These are phyloP conservation scores for Porphyridium purpureum DNA, from an alignment of 23 red algal genomes.

Conservation along the genomic window DNA sequence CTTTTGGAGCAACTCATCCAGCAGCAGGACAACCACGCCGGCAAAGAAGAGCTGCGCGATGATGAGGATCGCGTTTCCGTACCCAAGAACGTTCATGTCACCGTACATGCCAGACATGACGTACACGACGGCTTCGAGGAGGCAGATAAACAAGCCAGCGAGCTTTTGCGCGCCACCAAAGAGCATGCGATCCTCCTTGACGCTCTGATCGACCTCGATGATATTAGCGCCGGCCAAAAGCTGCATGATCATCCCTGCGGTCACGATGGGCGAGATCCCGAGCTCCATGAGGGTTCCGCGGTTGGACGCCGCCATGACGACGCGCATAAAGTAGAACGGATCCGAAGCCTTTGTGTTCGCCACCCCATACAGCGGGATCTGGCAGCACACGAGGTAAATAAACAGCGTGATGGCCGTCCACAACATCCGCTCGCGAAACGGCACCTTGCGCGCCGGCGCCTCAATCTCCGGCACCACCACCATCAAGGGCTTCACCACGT, in stretches of 20 bases:
- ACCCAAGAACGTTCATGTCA: constrained; percentile 56
- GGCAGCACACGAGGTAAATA: constrained; percentile 96
- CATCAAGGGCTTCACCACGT: constrained; percentile 78
- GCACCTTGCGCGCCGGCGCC: constrained; percentile 44
- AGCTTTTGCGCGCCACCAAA: constrained; percentile 94
- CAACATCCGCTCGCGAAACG: constrained; percentile 87
- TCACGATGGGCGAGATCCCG: constrained; percentile 95
- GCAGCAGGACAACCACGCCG: constrained; percentile 84
- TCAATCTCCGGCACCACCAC: constrained; percentile 87
- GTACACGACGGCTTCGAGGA: constrained; percentile 75
- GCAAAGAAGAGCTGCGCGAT: constrained; percentile 88
- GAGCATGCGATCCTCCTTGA: constrained; percentile 76
- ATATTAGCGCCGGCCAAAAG: constrained; percentile 79
- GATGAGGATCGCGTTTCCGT: constrained; percentile 72
- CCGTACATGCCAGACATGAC: constrained; percentile 98
- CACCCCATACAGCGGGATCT: constrained; percentile 98
- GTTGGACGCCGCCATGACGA: constrained; percentile 81
- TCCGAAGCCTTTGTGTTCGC: constrained; percentile 81
- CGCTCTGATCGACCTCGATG: constrained; percentile 79
- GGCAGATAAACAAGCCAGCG: constrained; percentile 75
- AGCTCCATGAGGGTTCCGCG: constrained; percentile 98
- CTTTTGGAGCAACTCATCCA: constrained; percentile 96
- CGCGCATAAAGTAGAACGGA: constrained; percentile 90
- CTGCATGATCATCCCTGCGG: constrained; percentile 95
- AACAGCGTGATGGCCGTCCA: constrained; percentile 84